phyloP scores from a whole-genome alignment of 148 eudicot genomes.

The Vaccinium corymbosum region DNA sequence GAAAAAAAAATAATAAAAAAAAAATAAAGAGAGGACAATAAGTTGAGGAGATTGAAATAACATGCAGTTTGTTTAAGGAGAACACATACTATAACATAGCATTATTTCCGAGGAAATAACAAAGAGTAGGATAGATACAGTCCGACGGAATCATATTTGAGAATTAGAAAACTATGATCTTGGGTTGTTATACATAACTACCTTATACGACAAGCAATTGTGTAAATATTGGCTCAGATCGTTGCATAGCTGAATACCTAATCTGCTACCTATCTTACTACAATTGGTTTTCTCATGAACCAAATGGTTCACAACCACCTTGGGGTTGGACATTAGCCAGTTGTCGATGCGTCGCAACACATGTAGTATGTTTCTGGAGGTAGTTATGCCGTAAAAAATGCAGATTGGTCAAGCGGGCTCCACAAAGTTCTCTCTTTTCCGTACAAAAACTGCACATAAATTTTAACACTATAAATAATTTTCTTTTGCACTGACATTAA shows the following conservation, averaged over 20 bases:
- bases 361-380: neutral
- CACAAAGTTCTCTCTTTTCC: neutral
- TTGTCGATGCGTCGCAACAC: neutral
- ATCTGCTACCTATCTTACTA: neutral
- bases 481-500: neutral
- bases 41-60: neutral
- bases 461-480: neutral
- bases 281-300: neutral
- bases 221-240: neutral
- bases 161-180: neutral
- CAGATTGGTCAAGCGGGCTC: neutral
- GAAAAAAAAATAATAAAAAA: neutral
- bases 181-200: neutral
- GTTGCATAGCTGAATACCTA: neutral
- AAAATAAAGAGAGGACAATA: neutral
- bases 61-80: neutral
- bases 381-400: neutral
- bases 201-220: neutral
- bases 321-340: neutral
- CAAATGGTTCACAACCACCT: neutral
- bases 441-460: conserved; percentile 1
- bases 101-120: neutral
- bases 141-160: neutral
- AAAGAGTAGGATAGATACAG: neutral
- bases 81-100: neutral